These are phyloP conservation scores for Senna siamea DNA, from an alignment of 306 rosid species.

Conservation along the genomic window DNA sequence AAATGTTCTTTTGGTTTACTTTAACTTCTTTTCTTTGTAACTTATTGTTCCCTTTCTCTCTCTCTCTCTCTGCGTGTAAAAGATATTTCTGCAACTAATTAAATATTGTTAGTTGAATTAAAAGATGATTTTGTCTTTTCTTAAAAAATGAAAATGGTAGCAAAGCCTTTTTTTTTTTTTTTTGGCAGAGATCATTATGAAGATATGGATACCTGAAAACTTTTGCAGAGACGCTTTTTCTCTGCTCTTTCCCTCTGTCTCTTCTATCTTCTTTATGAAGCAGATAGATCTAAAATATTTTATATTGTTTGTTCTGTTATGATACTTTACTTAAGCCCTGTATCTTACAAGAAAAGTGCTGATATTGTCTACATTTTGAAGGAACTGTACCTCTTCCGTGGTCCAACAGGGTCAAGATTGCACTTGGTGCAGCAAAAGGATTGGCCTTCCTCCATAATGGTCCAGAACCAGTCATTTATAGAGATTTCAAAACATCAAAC, in stretches of 20 bases:
- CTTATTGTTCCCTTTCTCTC: no score
- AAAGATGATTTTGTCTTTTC: not conserved
- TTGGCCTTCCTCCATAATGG: slow-evolving; percentile 95
- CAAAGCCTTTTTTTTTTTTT: not conserved
- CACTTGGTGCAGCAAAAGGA: slow-evolving; percentile 97
- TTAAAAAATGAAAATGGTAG: not conserved
- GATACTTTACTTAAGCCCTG: slow-evolving; percentile 25
- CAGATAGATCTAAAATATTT: slow-evolving; percentile 21
- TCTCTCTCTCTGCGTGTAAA: not conserved
- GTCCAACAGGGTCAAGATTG: slow-evolving; percentile 90
- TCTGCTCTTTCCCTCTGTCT: not conserved
- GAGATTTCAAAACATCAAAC: slow-evolving; percentile 98
- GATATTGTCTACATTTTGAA: slow-evolving; percentile 54
- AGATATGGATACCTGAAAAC: not conserved
- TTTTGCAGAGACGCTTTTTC: not conserved
- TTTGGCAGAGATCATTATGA: slow-evolving; percentile 1
- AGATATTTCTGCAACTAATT: slow-evolving; percentile 3
- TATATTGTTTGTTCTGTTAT: slow-evolving; percentile 10
- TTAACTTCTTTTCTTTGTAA: slow-evolving; percentile 17
- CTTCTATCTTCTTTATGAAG: slow-evolving; percentile 21
- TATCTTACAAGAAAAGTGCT: slow-evolving; percentile 40
- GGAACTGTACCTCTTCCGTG: slow-evolving; percentile 97
- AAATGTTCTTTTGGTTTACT: slow-evolving; percentile 20
- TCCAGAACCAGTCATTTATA: slow-evolving; percentile 89
- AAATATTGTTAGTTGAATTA: slow-evolving; percentile 17